A percentile compares a stretch with the other conserved stretches of the same genome.
These are phyloP conservation scores for Schrenkiella parvula DNA, from an alignment of 345 rosid genomes.

Conservation along the genomic window DNA sequence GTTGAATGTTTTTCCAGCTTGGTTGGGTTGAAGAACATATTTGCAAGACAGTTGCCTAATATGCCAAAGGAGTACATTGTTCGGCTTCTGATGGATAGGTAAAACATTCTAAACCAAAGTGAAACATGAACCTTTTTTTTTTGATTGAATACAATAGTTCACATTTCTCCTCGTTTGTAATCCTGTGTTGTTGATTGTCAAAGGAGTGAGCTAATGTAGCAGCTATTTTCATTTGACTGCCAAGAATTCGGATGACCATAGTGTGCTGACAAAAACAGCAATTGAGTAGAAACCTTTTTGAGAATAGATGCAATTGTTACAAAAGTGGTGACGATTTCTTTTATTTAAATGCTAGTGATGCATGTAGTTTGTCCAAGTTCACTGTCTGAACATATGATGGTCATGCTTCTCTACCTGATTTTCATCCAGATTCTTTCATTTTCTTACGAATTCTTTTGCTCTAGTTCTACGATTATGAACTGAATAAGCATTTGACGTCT, in stretches of 20 bases:
- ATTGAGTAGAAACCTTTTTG: neutral
- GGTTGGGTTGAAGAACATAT: slow-evolving; percentile 97
- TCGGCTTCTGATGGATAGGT: slow-evolving; percentile 99
- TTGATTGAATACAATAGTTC: neutral
- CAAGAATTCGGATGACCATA: neutral
- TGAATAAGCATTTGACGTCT: neutral
- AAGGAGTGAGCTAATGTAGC: neutral
- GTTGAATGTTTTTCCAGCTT: slow-evolving; percentile 47
- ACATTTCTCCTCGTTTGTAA: neutral
- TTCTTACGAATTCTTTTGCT: neutral
- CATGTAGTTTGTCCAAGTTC: neutral
- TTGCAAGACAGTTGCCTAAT: slow-evolving; percentile 95
- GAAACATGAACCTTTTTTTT: neutral
- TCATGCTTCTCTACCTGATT: neutral
- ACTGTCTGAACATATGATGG: neutral
- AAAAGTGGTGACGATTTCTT: neutral
- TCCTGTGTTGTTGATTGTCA: neutral
- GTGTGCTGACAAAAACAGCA: neutral
- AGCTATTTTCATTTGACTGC: neutral
- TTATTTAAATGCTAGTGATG: neutral
- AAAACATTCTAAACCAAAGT: neutral
- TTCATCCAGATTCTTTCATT: neutral
- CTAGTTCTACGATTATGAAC: neutral
- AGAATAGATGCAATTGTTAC: neutral
- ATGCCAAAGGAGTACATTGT: slow-evolving; percentile 99